Evolutionary conservation across 257 asterid genomes (phyloP).

Genomic region (Salvia miltiorrhiza): DNA sequence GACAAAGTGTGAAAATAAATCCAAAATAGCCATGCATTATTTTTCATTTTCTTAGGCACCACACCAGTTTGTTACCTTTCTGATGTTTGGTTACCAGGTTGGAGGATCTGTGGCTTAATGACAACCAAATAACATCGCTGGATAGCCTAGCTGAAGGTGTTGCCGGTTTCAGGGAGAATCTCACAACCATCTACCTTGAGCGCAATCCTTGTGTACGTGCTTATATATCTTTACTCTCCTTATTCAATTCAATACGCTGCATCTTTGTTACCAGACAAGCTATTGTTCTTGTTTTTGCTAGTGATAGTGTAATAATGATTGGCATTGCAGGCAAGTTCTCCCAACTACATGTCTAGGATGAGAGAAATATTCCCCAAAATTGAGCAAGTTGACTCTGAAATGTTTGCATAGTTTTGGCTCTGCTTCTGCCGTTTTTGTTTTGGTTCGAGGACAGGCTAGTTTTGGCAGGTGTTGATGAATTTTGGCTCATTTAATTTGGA

Average conservation of each 20-base stretch:
- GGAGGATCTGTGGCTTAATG: conserved; percentile 97
- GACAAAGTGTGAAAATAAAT: conserved; percentile 44
- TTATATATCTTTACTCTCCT: not conserved
- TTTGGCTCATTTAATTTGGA: not conserved
- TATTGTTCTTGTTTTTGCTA: not conserved
- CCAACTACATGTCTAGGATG: conserved; percentile 54
- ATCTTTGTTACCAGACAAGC: not conserved
- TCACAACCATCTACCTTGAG: conserved; percentile 92
- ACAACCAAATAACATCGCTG: conserved; percentile 69
- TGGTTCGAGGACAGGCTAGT: not conserved
- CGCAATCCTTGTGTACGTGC: conserved; percentile 90
- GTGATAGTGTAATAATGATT: conserved; percentile 1
- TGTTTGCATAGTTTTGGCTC: conserved; percentile 62
- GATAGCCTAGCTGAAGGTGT: conserved; percentile 71
- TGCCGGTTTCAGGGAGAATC: conserved; percentile 60
- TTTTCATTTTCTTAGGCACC: not conserved
- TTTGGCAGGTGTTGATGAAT: conserved; percentile 12
- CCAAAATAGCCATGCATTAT: conserved; percentile 2
- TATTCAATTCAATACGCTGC: not conserved
- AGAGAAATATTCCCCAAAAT: conserved; percentile 66
- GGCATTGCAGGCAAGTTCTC: conserved; percentile 64
- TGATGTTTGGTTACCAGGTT: conserved; percentile 53
- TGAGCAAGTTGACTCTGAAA: conserved; percentile 80
- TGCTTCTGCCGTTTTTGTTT: no score
- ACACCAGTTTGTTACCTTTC: conserved; percentile 5